A percentile compares a stretch with the other conserved stretches of the same genome.
phyloP scores from a whole-genome alignment of 2,329 filamentous ascomycete species.

The Fusarium sp. region DNA sequence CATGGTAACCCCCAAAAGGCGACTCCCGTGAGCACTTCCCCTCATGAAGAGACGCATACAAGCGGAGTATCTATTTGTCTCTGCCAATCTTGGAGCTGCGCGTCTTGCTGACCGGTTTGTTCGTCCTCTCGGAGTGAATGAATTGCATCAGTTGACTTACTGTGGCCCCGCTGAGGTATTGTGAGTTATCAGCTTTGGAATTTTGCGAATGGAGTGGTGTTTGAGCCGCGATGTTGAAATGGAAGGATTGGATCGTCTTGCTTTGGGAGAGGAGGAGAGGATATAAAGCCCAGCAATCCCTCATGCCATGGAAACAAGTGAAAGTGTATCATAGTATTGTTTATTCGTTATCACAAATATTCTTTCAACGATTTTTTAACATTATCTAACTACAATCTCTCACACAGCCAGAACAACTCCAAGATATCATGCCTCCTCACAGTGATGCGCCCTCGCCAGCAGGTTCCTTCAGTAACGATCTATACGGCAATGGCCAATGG shows the following conservation, averaged over 20 bases:
- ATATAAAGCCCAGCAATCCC: slow-evolving; percentile 15
- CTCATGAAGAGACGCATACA: slow-evolving; percentile 34
- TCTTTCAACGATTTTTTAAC: neutral
- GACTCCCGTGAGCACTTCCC: slow-evolving; percentile 36
- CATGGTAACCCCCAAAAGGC: slow-evolving; percentile 23
- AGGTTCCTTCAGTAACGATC: slow-evolving; percentile 30
- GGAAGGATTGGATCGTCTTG: neutral
- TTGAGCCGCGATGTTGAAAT: slow-evolving; percentile 7
- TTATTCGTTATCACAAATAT: neutral
- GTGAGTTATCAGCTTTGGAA: slow-evolving; percentile 10
- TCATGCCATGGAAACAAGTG: neutral
- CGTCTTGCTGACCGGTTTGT: slow-evolving; percentile 34
- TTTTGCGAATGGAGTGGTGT: slow-evolving; percentile 5
- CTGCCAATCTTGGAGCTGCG: slow-evolving; percentile 39
- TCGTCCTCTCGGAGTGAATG: slow-evolving; percentile 24
- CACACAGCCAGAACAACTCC: neutral
- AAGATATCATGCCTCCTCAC: slow-evolving; percentile 41
- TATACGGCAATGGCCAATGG: slow-evolving; percentile 53
- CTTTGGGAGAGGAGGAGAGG: too few relatives aligned
- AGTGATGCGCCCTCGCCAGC: slow-evolving; percentile 43
- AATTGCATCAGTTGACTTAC: slow-evolving; percentile 34
- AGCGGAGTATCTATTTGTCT: slow-evolving; percentile 28
- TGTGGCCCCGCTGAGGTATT: slow-evolving; percentile 24
- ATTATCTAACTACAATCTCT: neutral
- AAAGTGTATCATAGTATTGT: neutral